phyloP scores from a whole-genome alignment of 345 rosid species.

The Capsella bursapastoris region DNA sequence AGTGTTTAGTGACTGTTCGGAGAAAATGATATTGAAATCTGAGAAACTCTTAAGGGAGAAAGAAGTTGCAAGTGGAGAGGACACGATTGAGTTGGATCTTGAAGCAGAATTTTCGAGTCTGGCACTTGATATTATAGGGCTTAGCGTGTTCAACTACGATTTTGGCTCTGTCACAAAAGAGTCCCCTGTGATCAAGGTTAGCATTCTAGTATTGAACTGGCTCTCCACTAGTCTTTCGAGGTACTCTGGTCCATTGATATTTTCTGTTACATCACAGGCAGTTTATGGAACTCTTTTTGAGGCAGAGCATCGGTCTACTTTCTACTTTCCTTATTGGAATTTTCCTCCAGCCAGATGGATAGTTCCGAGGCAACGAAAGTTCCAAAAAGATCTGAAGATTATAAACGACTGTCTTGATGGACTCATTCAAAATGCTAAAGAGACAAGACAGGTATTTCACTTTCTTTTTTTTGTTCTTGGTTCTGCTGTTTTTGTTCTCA shows the following conservation, averaged over 20 bases:
- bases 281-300: slow-evolving; percentile 97
- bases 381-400: slow-evolving; percentile 79
- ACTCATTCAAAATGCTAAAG: slow-evolving; percentile 92
- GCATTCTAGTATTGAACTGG: not conserved
- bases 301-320: slow-evolving; percentile 97
- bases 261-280: slow-evolving; percentile 59
- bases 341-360: slow-evolving; percentile 89
- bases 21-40: slow-evolving; percentile 67
- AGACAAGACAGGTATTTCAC: slow-evolving; percentile 70
- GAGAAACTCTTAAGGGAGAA: slow-evolving; percentile 65
- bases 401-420: slow-evolving; percentile 95
- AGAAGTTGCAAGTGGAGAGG: slow-evolving; percentile 49
- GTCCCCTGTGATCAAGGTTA: slow-evolving; percentile 93
- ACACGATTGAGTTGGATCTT: slow-evolving; percentile 69
- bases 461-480: not conserved
- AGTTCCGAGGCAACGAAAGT: slow-evolving; percentile 89
- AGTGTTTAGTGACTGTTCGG: slow-evolving; percentile 77
- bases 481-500: not conserved
- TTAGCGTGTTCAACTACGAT: slow-evolving; percentile 90
- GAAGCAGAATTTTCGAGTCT: slow-evolving; percentile 96
- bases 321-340: slow-evolving; percentile 95
- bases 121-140: slow-evolving; percentile 95
- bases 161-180: slow-evolving; percentile 94
- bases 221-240: not conserved
- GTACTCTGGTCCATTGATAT: not conserved